These are phyloP conservation scores for rapeseed (Brassica napus) DNA, from an alignment of 345 rosid genomes.

Conservation along the genomic window DNA sequence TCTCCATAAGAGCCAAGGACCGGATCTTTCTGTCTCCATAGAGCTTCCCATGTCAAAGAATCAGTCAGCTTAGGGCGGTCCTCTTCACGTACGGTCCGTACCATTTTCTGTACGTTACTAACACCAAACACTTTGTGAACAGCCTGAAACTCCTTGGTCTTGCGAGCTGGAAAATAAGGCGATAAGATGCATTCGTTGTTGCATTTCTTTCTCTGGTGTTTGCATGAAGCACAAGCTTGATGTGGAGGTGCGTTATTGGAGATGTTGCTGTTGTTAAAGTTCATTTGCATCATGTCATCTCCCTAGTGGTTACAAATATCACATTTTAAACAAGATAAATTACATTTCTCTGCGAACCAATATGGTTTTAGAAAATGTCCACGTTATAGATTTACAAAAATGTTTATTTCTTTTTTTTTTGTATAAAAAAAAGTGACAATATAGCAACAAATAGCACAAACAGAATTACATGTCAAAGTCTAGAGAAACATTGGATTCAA, in stretches of 20 bases:
- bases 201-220: slow-evolving; percentile 46
- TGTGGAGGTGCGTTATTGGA: slow-evolving; percentile 30
- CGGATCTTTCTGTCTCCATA: slow-evolving; percentile 63
- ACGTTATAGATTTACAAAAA: not conserved
- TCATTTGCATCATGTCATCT: slow-evolving; percentile 39
- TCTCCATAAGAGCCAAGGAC: slow-evolving; percentile 66
- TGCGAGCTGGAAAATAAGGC: slow-evolving; percentile 38
- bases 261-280: not conserved
- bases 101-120: slow-evolving; percentile 53
- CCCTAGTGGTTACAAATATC: not conserved
- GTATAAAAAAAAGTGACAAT: not conserved
- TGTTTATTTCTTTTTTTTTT: no score
- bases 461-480: not conserved
- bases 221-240: slow-evolving; percentile 49
- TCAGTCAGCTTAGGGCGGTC: slow-evolving; percentile 54
- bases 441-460: not conserved
- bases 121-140: slow-evolving; percentile 45
- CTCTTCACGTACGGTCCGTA: slow-evolving; percentile 45
- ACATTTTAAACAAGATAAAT: not conserved
- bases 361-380: no score
- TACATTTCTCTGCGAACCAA: not conserved
- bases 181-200: slow-evolving; percentile 41
- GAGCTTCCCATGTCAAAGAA: slow-evolving; percentile 83
- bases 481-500: not conserved
- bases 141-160: slow-evolving; percentile 43